These are phyloP conservation scores for Mortierella sp. DNA, from an alignment of 371 early-diverging fungal genomes.

Conservation along the genomic window DNA sequence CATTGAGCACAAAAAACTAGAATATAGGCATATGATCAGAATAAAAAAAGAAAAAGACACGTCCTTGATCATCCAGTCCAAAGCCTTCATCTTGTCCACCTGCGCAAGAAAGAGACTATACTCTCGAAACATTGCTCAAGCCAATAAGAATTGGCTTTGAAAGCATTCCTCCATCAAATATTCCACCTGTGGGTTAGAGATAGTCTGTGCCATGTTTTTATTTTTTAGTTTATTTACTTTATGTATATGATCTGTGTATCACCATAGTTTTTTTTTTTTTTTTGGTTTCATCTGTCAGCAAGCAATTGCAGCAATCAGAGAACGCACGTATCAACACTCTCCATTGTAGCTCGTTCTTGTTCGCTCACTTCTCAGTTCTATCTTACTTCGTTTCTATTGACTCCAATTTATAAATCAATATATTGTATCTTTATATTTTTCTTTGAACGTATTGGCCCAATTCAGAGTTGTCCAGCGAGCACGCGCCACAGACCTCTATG, in stretches of 20 bases:
- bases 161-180: slow-evolving; percentile 15
- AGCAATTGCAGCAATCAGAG: slow-evolving; percentile 10
- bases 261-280: too few relatives aligned
- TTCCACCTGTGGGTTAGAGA: slow-evolving; percentile 3
- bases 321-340: neutral
- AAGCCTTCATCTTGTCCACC: slow-evolving; percentile 9
- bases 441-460: slow-evolving; percentile 12
- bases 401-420: neutral
- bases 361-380: neutral
- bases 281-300: slow-evolving; percentile 3
- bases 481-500: slow-evolving; percentile 4
- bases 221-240: neutral
- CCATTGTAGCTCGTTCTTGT: slow-evolving; percentile 8
- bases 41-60: neutral
- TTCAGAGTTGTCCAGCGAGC: slow-evolving; percentile 13
- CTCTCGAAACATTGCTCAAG: neutral
- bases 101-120: neutral
- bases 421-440: neutral
- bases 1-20: neutral
- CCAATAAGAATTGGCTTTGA: slow-evolving; percentile 22
- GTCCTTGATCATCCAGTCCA: slow-evolving; percentile 3
- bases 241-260: neutral
- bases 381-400: neutral
- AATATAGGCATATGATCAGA: neutral
- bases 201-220: slow-evolving; percentile 4